A percentile compares a stretch with the other conserved stretches of the same genome.
phyloP scores from a whole-genome alignment of 345 rosid genomes.

The Lenwebbia sp. region DNA sequence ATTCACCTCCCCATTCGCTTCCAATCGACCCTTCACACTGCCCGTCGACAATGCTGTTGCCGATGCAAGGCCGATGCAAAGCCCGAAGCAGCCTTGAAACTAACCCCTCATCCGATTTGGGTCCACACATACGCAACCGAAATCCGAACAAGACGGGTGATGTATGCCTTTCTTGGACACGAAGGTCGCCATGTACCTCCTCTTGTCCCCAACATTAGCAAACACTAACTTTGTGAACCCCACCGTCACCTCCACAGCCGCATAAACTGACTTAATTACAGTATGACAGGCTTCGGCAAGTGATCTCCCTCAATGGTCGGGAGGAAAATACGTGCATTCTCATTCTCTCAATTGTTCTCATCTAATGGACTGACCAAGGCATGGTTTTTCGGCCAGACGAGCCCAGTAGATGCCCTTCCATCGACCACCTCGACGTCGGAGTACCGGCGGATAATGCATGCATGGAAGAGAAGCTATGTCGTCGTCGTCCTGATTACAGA shows the following conservation, averaged over 20 bases:
- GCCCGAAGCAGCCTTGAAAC: neutral
- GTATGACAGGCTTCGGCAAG: neutral
- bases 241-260: slow-evolving; percentile 32
- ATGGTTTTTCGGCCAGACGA: neutral
- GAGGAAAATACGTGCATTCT: too few species aligned
- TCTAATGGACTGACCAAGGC: neutral
- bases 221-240: slow-evolving; percentile 40
- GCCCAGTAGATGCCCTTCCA: neutral
- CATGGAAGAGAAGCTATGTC: neutral
- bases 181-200: slow-evolving; percentile 59
- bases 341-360: too few species aligned
- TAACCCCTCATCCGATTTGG: slow-evolving; percentile 4
- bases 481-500: neutral
- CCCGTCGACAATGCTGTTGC: neutral
- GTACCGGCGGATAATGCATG: neutral
- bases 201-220: slow-evolving; percentile 46
- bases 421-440: neutral
- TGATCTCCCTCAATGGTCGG: neutral
- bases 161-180: slow-evolving; percentile 36
- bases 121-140: slow-evolving; percentile 53
- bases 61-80: neutral
- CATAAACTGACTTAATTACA: slow-evolving; percentile 12
- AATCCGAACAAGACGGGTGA: slow-evolving; percentile 22
- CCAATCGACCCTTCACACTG: neutral
- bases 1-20: neutral